These are phyloP conservation scores for Syzygium syzygioides DNA, from an alignment of 441 rosid species.

Conservation along the genomic window DNA sequence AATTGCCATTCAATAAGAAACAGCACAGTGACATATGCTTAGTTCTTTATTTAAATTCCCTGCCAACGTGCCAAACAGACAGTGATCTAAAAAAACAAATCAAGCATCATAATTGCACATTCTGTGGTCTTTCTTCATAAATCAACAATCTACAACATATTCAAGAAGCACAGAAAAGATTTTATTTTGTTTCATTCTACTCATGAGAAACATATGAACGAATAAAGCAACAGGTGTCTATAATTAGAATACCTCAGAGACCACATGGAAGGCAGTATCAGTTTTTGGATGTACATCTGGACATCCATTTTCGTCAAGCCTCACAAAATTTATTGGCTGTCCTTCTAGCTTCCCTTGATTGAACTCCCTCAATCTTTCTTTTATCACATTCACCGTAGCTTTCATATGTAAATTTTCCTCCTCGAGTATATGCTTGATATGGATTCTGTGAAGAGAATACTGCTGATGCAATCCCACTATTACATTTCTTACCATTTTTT, in stretches of 20 bases:
- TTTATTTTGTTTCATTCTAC: neutral
- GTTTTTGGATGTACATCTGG: constrained; percentile 51
- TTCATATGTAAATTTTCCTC: constrained; percentile 54
- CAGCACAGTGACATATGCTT: neutral
- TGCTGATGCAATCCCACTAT: constrained; percentile 42
- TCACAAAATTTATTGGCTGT: constrained; percentile 19
- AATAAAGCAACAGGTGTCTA: neutral
- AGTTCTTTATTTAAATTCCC: neutral
- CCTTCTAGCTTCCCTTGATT: constrained; percentile 9
- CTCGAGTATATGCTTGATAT: constrained; percentile 49
- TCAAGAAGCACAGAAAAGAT: neutral
- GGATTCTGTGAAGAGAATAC: constrained; percentile 55
- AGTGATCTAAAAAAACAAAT: neutral
- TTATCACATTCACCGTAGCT: constrained; percentile 30
- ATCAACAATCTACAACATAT: neutral
- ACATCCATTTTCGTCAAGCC: constrained; percentile 49
- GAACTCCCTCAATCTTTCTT: constrained; percentile 39
- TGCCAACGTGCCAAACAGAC: neutral
- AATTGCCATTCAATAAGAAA: neutral
- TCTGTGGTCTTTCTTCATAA: neutral
- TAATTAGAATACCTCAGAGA: constrained; percentile 33
- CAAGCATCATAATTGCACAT: neutral
- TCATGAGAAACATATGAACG: neutral
- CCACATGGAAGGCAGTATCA: constrained; percentile 27
- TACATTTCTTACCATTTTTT: constrained; percentile 41